Evolutionary conservation across 208 protist genomes (phyloP), one percentile per base, ranked within the genome.

Genomic region (Crithidia sp.): DNA sequence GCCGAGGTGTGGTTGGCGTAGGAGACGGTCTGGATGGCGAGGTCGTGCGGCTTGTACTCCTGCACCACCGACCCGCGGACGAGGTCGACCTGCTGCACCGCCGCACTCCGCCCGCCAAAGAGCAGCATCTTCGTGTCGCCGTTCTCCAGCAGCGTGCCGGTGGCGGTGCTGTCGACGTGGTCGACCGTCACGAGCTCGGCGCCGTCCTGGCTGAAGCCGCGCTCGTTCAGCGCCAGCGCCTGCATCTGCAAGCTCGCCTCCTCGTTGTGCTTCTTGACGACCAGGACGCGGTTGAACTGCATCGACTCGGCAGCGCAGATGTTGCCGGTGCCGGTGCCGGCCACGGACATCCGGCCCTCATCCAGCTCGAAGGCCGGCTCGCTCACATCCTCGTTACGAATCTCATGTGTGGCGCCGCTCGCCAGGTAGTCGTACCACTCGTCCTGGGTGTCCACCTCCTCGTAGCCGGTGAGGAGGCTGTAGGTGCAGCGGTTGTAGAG

Each of bases 401-500:
- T 37, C 28, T 66, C 49, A 43, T 54, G 62, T 7, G 77, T 67
- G 53, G 55, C 49, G 5, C 57, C 14, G 13, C 49, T 55, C 6
- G 57, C 59, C 47, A 92, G 41, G 70, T 88, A 89, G 7, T 87
- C 56, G 68, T 80, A 81, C 60, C 56, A 66, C 73, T 87, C 72
- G 49, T 87, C 74, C 9, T 87, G 72, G 4, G 55, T 55, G 66
- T 87, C 76, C 5, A 82, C 59, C 52, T 77, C 65, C 6, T 78
- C 70, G 41, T 77, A 61, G 10, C 71, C 75, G 5, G 76, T 87
- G 57, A 87, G 58, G 17, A 84, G 62, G 45, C 75, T 79, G 73
- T 92, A 92, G 17, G 74, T 82, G 71, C 87, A 92, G 37, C 77
- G 74, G 68, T 92, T 92, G 79, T 83, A 92, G 37, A 88, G 55